These are phyloP conservation scores for Xylaria sp. DNA, from an alignment of 2,329 filamentous ascomycete genomes.

Conservation along the genomic window DNA sequence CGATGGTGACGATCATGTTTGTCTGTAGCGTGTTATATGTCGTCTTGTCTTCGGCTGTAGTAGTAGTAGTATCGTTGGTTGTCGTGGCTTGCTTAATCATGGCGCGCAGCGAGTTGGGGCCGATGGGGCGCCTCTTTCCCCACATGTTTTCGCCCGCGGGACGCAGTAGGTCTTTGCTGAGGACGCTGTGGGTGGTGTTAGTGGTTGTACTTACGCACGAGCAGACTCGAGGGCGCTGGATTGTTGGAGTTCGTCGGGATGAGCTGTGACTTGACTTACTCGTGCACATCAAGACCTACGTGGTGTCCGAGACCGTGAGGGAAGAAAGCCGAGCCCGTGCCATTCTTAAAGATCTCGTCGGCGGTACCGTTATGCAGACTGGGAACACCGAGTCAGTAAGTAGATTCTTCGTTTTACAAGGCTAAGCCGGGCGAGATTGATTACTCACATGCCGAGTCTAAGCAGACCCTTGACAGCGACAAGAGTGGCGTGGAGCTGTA, in stretches of 20 bases:
- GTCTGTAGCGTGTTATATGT: conserved; percentile 55
- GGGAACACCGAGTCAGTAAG: conserved; percentile 2
- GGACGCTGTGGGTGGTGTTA: conserved; percentile 39
- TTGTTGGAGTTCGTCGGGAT: neutral
- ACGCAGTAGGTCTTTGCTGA: conserved; percentile 46
- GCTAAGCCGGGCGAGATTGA: neutral
- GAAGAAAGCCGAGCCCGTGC: conserved; percentile 70
- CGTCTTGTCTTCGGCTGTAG: neutral
- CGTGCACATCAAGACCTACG: conserved; percentile 72
- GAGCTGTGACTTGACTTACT: conserved; percentile 50
- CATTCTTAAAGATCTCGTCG: conserved; percentile 62
- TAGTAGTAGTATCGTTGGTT: neutral
- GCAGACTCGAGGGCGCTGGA: no score
- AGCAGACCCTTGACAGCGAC: conserved; percentile 78
- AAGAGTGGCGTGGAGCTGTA: conserved; percentile 77
- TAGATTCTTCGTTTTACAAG: neutral
- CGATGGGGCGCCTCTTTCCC: conserved; percentile 48
- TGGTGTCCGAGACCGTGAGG: conserved; percentile 74
- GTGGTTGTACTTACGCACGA: neutral
- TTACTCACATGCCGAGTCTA: conserved; percentile 69
- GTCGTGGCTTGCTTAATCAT: conserved; percentile 45
- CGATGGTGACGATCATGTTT: conserved; percentile 79
- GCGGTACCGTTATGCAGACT: conserved; percentile 67
- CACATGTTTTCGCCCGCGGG: conserved; percentile 47
- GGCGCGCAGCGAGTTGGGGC: conserved; percentile 45